These are phyloP conservation scores for Fusarium devonianum DNA, from an alignment of 2,329 filamentous ascomycete species.

Conservation along the genomic window DNA sequence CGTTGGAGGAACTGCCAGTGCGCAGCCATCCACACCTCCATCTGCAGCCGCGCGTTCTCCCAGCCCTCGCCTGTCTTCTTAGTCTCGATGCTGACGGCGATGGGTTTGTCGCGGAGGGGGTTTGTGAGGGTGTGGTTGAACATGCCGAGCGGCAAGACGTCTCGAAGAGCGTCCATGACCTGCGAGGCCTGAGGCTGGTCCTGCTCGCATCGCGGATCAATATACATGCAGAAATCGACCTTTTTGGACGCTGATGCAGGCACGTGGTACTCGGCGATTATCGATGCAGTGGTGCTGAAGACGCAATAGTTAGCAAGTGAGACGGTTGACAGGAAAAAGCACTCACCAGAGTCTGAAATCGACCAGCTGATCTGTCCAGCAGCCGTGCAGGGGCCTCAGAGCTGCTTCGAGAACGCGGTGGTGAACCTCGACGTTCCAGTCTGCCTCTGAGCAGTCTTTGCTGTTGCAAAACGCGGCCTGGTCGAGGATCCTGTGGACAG, in stretches of 20 bases:
- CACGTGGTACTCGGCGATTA: not conserved
- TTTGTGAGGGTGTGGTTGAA: not conserved
- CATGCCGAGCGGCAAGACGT: not conserved
- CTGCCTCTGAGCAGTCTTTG: not conserved
- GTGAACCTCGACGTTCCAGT: not conserved
- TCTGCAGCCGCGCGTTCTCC: not conserved
- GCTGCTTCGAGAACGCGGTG: not conserved
- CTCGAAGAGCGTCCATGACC: not conserved
- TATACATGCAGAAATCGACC: not conserved
- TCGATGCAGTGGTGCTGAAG: not conserved
- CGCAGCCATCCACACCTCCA: not conserved
- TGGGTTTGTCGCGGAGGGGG: not conserved
- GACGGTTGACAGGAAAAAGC: not conserved
- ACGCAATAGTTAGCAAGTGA: not conserved
- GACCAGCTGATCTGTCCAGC: not conserved
- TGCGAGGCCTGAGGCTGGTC: not conserved
- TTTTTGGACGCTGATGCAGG: not conserved
- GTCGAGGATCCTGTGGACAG: not conserved
- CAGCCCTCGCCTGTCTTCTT: not conserved
- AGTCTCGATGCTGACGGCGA: slow-evolving; percentile 11
- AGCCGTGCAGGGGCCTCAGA: not conserved
- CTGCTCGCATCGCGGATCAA: not conserved
- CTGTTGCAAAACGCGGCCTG: not conserved
- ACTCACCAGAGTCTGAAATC: not conserved
- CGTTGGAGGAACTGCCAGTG: slow-evolving; percentile 1